These are phyloP conservation scores for Pontederia crassipes DNA, from an alignment of 176 grass and related monocot species.

Conservation along the genomic window DNA sequence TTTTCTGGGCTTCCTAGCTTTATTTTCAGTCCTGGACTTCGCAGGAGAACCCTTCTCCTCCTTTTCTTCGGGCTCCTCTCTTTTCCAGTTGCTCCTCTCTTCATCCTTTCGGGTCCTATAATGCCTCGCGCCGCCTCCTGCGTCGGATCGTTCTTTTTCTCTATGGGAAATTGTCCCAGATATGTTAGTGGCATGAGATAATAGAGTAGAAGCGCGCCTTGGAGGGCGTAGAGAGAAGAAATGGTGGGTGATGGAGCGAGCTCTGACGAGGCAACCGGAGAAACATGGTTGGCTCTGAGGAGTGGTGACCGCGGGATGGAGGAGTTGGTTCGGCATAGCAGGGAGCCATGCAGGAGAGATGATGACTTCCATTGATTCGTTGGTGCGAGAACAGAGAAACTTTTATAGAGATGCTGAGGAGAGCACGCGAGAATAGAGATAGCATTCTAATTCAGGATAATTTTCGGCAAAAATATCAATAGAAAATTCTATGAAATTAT, in stretches of 20 bases:
- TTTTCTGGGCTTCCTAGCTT: constrained; percentile 5
- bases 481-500: no score
- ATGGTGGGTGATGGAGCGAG: background rate
- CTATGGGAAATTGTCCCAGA: background rate
- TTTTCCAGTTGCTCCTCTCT: background rate
- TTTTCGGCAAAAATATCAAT: no score
- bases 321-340: no score
- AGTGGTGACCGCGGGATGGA: no score
- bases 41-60: background rate
- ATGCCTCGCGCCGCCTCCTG: background rate
- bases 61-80: background rate
- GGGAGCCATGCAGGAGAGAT: no score
- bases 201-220: background rate
- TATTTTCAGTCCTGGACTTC: constrained; percentile 10
- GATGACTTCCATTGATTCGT: no score
- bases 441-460: no score
- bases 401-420: no score
- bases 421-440: no score
- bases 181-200: background rate
- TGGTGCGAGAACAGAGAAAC: no score
- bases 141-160: constrained; percentile 3
- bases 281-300: no score
- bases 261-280: background rate
- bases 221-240: background rate
- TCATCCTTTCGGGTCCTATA: constrained; percentile 15